Evolutionary conservation across 1,284 basidiomycete species (phyloP), one percentile per base, ranked within the genome.

Genomic region (Irpex sp.): DNA sequence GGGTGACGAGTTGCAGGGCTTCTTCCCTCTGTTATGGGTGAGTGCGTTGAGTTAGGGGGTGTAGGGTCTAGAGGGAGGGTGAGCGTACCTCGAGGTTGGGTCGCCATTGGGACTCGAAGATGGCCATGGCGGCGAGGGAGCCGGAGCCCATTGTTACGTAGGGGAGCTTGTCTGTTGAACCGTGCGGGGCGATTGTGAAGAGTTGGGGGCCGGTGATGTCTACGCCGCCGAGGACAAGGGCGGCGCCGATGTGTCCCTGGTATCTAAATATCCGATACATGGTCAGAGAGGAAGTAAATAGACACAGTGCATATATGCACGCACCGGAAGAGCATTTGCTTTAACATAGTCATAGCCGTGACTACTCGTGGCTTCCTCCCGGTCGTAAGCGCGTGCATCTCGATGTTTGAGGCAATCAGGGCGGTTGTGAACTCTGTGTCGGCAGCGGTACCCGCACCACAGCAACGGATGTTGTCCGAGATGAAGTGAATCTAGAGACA

Each of bases 61-160:
- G n/a, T 38, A 38, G 7, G 32, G 32, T 3, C 32, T 38, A 38
- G 32, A 38, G 32, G 32, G 32, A 27, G 32, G 27, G 59, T 71
- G 43, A 67, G 20, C 89, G 76, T 72, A 96, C 95, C 77, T 90
- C 88, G 92, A 99, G 92, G 80, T 96, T 86, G 58, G 96, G 88
- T 78, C 87, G 89, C 97, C 97, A 99, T 13, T 87, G 82, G 68
- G 90, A 92, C 82, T 99, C 98, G 77, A 99, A 99, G 13, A 99
- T 94, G 15, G 97, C 96, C 98, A 99, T 54, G 15, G 49, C 98
- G 2, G 98, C 98, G 66, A 99, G 87, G 77, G 92, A 94, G 73
- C 98, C 98, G 4, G 95, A 97, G 44, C 98, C 98, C 98, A 99
- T 99, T 0, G 98, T 99, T 43, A 99, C 98, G 78, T 99, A 99